Base-by-base conservation (phyloP, 495 filamentous ascomycete genomes). In the Trichoderma gamsii region DNA sequence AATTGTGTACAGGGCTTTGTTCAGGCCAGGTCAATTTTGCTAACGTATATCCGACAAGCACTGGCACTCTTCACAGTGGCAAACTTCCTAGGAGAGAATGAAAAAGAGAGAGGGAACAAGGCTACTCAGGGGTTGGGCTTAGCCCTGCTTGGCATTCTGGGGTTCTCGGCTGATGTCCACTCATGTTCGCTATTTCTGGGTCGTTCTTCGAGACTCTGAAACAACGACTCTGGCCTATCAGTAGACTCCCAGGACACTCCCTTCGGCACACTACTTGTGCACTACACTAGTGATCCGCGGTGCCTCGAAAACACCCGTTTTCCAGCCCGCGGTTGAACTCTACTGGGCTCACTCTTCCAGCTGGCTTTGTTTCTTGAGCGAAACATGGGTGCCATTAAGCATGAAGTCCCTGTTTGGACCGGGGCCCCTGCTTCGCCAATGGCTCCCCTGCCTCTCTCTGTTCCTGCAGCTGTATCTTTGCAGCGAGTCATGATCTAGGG, bases 381-480 rank as follows among this genome's bases (percentile, higher is more conserved):
- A 29, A 61, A 61, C 56, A 61, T 61, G 56, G 23, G 56, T 21
- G 56, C 56, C 65, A 46, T 27, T 41, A 32, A n/a, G n/a, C 63
- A 16, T n/a, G 3, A 29, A 5, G n/a, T 46, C 41, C 25, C 46
- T 59, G 65, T 59, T 38, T 52, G 65, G 29, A 32, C 46, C 18
- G 2, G 0, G 46, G 35, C 52, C 65, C 65, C 65, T 41, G 46
- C 46, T 13, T 41, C 18, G 35, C 65, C 65, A 67, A 67, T 67
- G 44, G 56, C 52, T 52, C 65, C 27, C 38, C 15, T 32, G 32
- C 27, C 16, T 44, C 44, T 52, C 41, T 35, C 44, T 56, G 44
- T n/a, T 56, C 65, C 52, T 67, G 65, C 46, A 67, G 44, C 65
- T 49, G 25, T 12, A 27, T 61, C 56, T 41, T 67, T 12, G 27